Base-by-base conservation (phyloP, 257 asterid genomes). In the Solanum boliviense region DNA sequence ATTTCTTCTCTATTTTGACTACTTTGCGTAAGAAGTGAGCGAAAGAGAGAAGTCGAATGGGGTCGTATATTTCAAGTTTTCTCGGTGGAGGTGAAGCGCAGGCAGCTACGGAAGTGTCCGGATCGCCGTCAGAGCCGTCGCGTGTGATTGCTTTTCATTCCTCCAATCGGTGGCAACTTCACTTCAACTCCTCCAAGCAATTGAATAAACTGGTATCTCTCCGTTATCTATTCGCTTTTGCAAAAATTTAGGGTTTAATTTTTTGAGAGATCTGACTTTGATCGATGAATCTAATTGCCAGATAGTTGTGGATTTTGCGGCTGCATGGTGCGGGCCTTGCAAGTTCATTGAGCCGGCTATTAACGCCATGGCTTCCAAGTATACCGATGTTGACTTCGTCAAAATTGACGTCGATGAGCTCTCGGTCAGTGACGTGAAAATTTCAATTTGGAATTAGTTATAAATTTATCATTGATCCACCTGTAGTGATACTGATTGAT, bases 311-410 rank as follows among this genome's bases (percentile, higher is more conserved):
- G 98, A 94, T 93, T 96, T 96, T 36, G 89, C 98, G 44, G 98
- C 98, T 13, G 46, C 95, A 15, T 96, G 99, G 98, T 96, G 99
- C 72, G 98, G 98, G 5, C 99, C 98, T 60, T 95, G 99, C 96
- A 96, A 89, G 92, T 86, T 94, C 85, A 94, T 94, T 87, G 98
- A 92, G 88, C 98, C 99, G 35, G 89, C 88, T 87, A 87, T 95
- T 89, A 86, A 91, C 5, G 87, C 68, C 4, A 83, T 96, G 95
- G 89, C 99, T n/a, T 35, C 84, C 84, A 94, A 91, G 86, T 96
- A 87, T 88, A 39, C 96, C 21, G 92, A 95, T 84, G 97, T 95
- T 21, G 98, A 95, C 83, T 96, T 96, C 83, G 91, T 91, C 87
- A 95, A 96, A 91, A 94, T 96, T 78, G 99, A 96, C 56, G 98